phyloP scores from a whole-genome alignment of 1,284 basidiomycete genomes.

The Malassezia furfur region DNA sequence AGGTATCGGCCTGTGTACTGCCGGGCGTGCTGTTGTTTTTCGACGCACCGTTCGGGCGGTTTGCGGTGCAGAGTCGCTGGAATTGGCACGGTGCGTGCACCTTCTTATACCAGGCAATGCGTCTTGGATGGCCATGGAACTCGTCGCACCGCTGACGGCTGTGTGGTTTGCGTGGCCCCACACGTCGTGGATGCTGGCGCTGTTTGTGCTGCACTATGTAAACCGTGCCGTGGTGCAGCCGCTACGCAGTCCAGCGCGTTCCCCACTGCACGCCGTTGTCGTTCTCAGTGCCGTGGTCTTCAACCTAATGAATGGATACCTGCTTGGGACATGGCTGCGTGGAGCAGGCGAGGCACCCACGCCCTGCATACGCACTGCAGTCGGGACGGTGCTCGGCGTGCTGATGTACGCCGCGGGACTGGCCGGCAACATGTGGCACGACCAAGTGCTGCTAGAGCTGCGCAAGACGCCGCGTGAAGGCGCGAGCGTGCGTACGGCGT shows the following conservation, averaged over 20 bases:
- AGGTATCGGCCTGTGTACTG: constrained; percentile 10
- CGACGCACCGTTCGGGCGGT: constrained; percentile 17
- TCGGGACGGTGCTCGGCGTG: background rate
- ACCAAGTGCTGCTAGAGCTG: constrained; percentile 70
- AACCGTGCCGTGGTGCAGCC: constrained; percentile 76
- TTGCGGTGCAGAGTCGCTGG: constrained; percentile 5
- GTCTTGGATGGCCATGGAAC: constrained; percentile 18
- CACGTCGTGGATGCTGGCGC: constrained; percentile 50
- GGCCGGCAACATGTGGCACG: constrained; percentile 70
- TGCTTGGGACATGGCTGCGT: constrained; percentile 58
- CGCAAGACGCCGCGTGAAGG: constrained; percentile 40
- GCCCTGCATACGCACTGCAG: background rate
- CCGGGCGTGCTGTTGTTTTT: background rate
- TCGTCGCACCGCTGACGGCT: constrained; percentile 4
- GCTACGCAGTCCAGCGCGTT: constrained; percentile 68
- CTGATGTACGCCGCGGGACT: constrained; percentile 54
- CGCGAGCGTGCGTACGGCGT: background rate
- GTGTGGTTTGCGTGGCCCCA: background rate
- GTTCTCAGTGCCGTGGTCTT: constrained; percentile 57
- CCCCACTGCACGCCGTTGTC: constrained; percentile 64
- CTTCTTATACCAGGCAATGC: background rate
- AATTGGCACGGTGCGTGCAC: constrained; percentile 9
- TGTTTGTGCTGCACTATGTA: constrained; percentile 68
- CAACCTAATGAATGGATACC: constrained; percentile 64
- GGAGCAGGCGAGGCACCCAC: background rate